Evolutionary conservation across 768 basidiomycete species (phyloP), one percentile per base, ranked within the genome.

Genomic region (Dictyophora rubrovolvata): DNA sequence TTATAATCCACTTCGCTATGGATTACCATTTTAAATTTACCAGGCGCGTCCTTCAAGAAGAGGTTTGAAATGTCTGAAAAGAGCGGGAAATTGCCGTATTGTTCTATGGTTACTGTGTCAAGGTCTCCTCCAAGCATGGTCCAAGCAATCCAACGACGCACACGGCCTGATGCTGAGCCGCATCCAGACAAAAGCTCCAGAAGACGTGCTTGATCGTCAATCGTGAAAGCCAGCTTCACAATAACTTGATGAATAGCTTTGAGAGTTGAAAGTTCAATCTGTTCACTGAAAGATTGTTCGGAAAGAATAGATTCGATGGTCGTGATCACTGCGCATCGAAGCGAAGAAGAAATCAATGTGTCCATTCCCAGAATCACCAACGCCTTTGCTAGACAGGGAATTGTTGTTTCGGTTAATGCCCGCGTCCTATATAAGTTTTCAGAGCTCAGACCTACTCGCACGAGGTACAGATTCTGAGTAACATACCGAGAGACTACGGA

Each of bases 281-380:
- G 50, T 9, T 34, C 53, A 20, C 76, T 73, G 18, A 81, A 63
- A n/a, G 11, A 23, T 34, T 33, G 70, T 71, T 23, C 69, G 69
- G 61, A 79, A 82, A 36, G 57, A 14, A 83, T 62, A 21, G 66
- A 64, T 52, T 85, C 76, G 46, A 85, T 68, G 0, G 78, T 73
- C 7, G 70, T 63, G 49, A 74, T 74, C 49, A 86, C 68, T 7
- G 80, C 80, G 22, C 67, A 70, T 56, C 69, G 72, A 8, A 83
- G 70, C 14, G 79, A 76, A 3, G 68, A 65, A 1, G 76, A 69
- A 34, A 77, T 77, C 12, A 74, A 69, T 1, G 74, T 67, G 63
- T 89, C 87, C 61, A 86, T 75, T 1, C 74, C 83, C 23, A 89
- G 66, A 2, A 84, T 69, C 4, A 84, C 61, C 47, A 89, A 63